These are phyloP conservation scores for Chalciporus sp. DNA, from an alignment of 1,284 basidiomycete species.

Conservation along the genomic window DNA sequence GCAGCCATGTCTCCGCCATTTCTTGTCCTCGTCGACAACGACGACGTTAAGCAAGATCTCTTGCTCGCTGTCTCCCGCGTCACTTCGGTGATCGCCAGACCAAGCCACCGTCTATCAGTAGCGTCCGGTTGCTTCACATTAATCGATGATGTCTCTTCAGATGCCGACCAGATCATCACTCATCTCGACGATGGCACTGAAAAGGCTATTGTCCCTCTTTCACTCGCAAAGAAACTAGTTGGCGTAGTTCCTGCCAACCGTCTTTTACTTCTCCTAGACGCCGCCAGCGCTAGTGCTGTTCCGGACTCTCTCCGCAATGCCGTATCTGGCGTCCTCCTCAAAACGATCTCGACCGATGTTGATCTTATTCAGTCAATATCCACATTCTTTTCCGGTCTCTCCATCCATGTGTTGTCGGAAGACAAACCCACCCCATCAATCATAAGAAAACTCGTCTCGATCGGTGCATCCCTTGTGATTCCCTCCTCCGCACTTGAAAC, in stretches of 20 bases:
- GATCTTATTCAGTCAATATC: conserved; percentile 75
- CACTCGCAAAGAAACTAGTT: conserved; percentile 67
- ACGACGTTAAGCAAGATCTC: conserved; percentile 46
- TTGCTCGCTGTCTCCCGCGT: conserved; percentile 68
- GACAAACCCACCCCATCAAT: conserved; percentile 54
- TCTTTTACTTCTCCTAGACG: conserved; percentile 74
- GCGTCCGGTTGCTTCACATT: conserved; percentile 52
- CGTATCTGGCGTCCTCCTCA: conserved; percentile 78
- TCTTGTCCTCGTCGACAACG: conserved; percentile 57
- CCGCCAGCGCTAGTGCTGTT: conserved; percentile 72
- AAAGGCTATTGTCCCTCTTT: conserved; percentile 74
- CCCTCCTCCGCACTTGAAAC: conserved; percentile 67
- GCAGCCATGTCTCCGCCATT: conserved; percentile 43
- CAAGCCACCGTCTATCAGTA: conserved; percentile 35
- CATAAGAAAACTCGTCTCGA: conserved; percentile 57
- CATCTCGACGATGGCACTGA: conserved; percentile 77
- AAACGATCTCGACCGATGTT: conserved; percentile 64
- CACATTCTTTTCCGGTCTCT: conserved; percentile 67
- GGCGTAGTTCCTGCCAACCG: conserved; percentile 73
- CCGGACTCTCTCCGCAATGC: conserved; percentile 70
- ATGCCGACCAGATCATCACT: conserved; percentile 60
- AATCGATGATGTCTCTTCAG: conserved; percentile 50
- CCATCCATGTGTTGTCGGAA: conserved; percentile 64
- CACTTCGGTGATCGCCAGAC: conserved; percentile 71
- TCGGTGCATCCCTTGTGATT: conserved; percentile 71